These are phyloP conservation scores for Dysphania ambrosioides DNA, from an alignment of 148 eudicot genomes.

Conservation along the genomic window DNA sequence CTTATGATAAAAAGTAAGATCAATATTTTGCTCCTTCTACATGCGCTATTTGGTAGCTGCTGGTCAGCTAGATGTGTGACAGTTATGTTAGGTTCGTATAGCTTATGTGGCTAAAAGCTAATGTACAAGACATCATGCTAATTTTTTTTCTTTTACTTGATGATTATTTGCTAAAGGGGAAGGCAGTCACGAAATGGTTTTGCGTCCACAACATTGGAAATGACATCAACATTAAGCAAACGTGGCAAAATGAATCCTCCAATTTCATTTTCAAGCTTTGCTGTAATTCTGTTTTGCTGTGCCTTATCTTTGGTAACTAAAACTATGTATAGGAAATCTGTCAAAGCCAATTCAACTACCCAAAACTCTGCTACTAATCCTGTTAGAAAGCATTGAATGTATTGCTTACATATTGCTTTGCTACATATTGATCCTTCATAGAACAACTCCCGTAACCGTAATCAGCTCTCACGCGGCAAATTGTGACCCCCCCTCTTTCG, in stretches of 20 bases:
- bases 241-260: slow-evolving; percentile 3
- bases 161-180: slow-evolving; percentile 21
- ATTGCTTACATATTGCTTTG: neutral
- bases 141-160: neutral
- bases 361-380: neutral
- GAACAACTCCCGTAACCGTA: too few relatives aligned
- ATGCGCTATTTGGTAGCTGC: neutral
- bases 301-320: slow-evolving; percentile 5
- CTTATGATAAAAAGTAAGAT: too few relatives aligned
- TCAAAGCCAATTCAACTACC: slow-evolving; percentile 4
- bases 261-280: slow-evolving; percentile 20
- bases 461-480: too few relatives aligned
- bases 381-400: neutral
- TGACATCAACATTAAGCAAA: slow-evolving; percentile 22
- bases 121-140: neutral
- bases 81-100: neutral
- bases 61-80: neutral
- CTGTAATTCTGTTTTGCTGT: slow-evolving; percentile 16
- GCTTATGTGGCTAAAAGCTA: neutral
- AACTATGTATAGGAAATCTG: slow-evolving; percentile 1
- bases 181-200: slow-evolving; percentile 32
- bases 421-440: neutral
- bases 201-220: slow-evolving; percentile 24
- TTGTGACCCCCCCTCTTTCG: too few relatives aligned
- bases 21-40: neutral